Evolutionary conservation across 116 monocot species (phyloP).

Genomic region (Zostera marina): DNA sequence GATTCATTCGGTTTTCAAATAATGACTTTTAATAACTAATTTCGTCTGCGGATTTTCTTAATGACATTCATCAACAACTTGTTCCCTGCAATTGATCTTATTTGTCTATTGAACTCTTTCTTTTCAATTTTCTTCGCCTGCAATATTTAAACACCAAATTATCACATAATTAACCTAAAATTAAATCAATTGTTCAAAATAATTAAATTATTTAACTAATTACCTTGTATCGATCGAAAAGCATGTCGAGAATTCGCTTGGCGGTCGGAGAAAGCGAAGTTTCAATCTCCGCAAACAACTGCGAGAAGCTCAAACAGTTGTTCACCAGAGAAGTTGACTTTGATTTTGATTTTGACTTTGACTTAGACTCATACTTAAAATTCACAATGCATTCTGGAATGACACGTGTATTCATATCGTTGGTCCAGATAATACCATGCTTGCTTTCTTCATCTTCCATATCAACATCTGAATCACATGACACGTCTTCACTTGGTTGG

Average conservation of each 20-base stretch:
- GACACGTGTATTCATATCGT: slow-evolving; percentile 55
- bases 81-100: slow-evolving; percentile 37
- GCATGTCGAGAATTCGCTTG: slow-evolving; percentile 16
- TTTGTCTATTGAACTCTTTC: slow-evolving; percentile 22
- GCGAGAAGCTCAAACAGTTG: slow-evolving; percentile 20
- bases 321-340: slow-evolving; percentile 11
- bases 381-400: slow-evolving; percentile 56
- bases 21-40: too few relatives aligned
- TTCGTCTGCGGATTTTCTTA: slow-evolving; percentile 9
- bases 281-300: slow-evolving; percentile 32
- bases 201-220: not conserved
- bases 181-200: not conserved
- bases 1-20: too few relatives aligned
- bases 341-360: too few relatives aligned
- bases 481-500: slow-evolving; percentile 32
- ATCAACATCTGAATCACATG: slow-evolving; percentile 60
- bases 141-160: not conserved
- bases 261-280: slow-evolving; percentile 19
- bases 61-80: slow-evolving; percentile 30
- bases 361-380: slow-evolving; percentile 9
- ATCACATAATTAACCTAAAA: not conserved
- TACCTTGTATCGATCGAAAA: slow-evolving; percentile 37
- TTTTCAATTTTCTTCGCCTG: slow-evolving; percentile 48
- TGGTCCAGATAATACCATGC: slow-evolving; percentile 61
- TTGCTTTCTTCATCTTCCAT: slow-evolving; percentile 29